Conservation (phyloP, 1,139 yeast genomes). For the Geotrichum citri-aurantii region DNA sequence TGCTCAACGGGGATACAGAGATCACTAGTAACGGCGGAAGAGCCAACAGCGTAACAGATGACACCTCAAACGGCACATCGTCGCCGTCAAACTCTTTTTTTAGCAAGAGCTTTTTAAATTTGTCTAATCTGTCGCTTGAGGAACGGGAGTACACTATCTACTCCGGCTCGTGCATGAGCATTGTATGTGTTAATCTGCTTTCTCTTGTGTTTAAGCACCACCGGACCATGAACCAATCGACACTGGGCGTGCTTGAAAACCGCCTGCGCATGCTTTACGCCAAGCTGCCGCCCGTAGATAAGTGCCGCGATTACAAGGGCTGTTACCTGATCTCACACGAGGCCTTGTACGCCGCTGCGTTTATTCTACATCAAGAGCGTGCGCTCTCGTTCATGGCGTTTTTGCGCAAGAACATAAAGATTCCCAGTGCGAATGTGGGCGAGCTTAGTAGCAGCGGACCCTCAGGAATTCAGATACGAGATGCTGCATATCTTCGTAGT, state of each 20-base stretch:
- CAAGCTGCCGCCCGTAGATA: constrained; percentile 2
- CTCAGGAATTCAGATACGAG: neutral
- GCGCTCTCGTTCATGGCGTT: constrained; percentile 5
- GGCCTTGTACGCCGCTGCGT: constrained; percentile 3
- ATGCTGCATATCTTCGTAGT: neutral
- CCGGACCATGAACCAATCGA: neutral
- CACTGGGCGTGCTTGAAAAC: neutral
- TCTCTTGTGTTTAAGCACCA: constrained; percentile 6
- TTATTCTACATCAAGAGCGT: constrained; percentile 1
- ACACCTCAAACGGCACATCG: neutral
- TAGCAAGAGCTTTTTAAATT: neutral
- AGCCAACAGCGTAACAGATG: neutral
- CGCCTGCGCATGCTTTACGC: constrained; percentile 2
- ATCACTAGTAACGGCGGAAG: neutral
- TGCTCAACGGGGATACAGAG: constrained; percentile 5
- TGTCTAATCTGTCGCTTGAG: neutral
- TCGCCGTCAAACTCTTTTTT: neutral
- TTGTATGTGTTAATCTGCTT: constrained; percentile 3
- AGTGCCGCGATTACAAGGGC: neutral
- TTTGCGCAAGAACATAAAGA: neutral
- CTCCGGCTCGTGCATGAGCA: constrained; percentile 3
- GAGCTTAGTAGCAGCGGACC: neutral
- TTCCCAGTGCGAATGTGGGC: neutral
- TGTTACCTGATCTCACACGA: constrained; percentile 6
- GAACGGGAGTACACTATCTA: neutral